Conservation (phyloP, 495 filamentous ascomycete genomes). For the Penicillium salamii region DNA sequence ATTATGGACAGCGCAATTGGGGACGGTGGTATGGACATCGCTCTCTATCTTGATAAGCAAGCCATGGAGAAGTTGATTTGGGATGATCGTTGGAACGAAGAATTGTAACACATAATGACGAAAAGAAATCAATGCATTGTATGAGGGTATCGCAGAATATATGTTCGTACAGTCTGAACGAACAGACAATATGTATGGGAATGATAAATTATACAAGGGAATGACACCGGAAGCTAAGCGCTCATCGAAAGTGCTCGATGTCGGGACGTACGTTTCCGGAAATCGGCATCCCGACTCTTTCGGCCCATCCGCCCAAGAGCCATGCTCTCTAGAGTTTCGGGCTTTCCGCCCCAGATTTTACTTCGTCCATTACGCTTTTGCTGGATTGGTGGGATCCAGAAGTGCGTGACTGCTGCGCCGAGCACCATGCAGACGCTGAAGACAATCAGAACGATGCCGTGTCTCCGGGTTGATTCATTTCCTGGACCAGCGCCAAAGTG, state of each 20-base stretch:
- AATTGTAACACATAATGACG: not conserved
- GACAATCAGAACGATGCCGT: conserved; percentile 44
- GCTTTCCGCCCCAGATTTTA: conserved; percentile 38
- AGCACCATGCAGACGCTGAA: conserved; percentile 47
- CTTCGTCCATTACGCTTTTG: conserved; percentile 19
- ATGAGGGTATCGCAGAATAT: not conserved
- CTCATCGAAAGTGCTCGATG: conserved; percentile 22
- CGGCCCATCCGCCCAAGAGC: conserved; percentile 36
- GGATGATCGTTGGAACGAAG: conserved; percentile 1
- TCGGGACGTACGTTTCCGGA: conserved; percentile 18
- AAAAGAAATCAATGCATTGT: not conserved
- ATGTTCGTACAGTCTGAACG: not conserved
- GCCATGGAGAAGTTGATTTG: conserved; percentile 26
- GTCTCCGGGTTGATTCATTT: conserved; percentile 32
- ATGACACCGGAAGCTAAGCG: not conserved
- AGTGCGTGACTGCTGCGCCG: conserved; percentile 44
- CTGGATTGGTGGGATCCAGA: conserved; percentile 43
- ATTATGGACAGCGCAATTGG: conserved; percentile 24
- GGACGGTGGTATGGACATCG: conserved; percentile 25
- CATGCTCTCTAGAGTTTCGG: conserved; percentile 41
- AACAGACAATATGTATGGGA: not conserved
- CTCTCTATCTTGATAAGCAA: conserved; percentile 19
- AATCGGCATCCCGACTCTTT: conserved; percentile 36
- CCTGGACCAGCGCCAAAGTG: conserved; percentile 34
- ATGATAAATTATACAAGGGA: not conserved